phyloP scores from a whole-genome alignment of 768 basidiomycete genomes.

The Strobilomyces dryophilus region DNA sequence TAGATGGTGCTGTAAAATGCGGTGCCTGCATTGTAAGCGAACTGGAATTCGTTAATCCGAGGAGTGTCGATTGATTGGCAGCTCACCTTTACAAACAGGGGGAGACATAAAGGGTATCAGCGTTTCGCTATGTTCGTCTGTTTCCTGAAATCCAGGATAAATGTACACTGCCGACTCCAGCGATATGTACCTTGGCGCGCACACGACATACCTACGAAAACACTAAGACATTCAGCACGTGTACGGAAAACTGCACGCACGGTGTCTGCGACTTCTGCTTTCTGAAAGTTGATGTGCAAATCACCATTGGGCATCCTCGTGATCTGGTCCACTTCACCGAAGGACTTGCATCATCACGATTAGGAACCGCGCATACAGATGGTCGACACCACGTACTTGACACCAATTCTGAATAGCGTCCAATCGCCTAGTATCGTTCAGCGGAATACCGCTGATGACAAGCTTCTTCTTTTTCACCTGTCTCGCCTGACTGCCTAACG shows the following conservation, averaged over 20 bases:
- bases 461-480: conserved; percentile 57
- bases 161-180: conserved; percentile 73
- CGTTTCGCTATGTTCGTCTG: conserved; percentile 29
- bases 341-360: conserved; percentile 42
- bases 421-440: conserved; percentile 56
- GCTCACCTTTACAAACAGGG: conserved; percentile 25
- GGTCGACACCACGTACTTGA: conserved; percentile 44
- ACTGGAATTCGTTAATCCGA: conserved; percentile 2
- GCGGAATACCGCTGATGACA: conserved; percentile 64
- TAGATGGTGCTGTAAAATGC: conserved; percentile 25
- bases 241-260: conserved; percentile 37
- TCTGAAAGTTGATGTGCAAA: conserved; percentile 70
- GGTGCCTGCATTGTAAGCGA: conserved; percentile 28
- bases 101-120: not conserved
- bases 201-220: conserved; percentile 65
- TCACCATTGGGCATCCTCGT: conserved; percentile 73
- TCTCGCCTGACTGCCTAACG: conserved; percentile 35
- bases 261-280: conserved; percentile 75
- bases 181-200: conserved; percentile 69
- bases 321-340: conserved; percentile 74
- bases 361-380: not conserved
- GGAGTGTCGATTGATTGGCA: not conserved
- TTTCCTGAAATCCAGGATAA: conserved; percentile 70
- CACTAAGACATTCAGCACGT: conserved; percentile 3
- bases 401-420: conserved; percentile 74